Percentiles rank a stretch among this genome's conserved stretches.
Evolutionary conservation across 2,329 filamentous ascomycete genomes (phyloP).

Genomic region (Trichothecium sympodiale): DNA sequence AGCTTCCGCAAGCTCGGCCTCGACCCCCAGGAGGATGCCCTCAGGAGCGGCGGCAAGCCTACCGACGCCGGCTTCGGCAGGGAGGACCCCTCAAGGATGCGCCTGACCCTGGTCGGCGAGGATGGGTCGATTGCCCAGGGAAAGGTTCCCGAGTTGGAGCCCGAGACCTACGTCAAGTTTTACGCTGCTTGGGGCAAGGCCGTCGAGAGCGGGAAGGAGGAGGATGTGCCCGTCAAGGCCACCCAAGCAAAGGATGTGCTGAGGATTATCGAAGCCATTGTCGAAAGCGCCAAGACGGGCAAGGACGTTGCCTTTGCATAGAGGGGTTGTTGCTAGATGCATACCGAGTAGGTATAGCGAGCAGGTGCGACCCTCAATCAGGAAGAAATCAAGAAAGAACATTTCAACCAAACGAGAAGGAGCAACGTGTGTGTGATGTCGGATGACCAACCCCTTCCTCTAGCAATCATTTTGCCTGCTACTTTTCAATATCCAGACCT

Average conservation of each 20-base stretch:
- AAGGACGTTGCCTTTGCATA: conserved; percentile 28
- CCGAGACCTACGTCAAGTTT: conserved; percentile 57
- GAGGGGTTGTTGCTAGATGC: not conserved
- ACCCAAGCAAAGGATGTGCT: conserved; percentile 42
- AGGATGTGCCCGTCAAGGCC: conserved; percentile 40
- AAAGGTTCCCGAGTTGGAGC: conserved; percentile 46
- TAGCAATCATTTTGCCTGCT: not conserved
- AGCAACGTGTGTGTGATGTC: no score
- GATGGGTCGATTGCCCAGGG: conserved; percentile 39
- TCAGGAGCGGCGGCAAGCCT: conserved; percentile 51
- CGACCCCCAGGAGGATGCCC: conserved; percentile 66
- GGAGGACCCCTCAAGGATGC: conserved; percentile 40
- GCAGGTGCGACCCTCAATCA: not conserved
- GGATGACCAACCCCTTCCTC: no score
- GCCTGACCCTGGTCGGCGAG: conserved; percentile 41
- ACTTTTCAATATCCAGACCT: not conserved
- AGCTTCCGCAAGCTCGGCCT: conserved; percentile 63
- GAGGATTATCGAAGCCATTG: conserved; percentile 38
- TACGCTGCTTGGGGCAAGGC: conserved; percentile 45
- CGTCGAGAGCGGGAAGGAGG: conserved; percentile 33
- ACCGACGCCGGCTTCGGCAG: conserved; percentile 53
- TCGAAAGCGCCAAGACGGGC: conserved; percentile 37
- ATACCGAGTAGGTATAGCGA: not conserved
- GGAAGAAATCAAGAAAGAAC: conserved; percentile 4
- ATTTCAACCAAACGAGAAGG: not conserved